A percentile compares a stretch with the other conserved stretches of the same genome.
Evolutionary conservation across 2,329 filamentous ascomycete genomes (phyloP).

Genomic region (Ophiocordyceps sinensis): DNA sequence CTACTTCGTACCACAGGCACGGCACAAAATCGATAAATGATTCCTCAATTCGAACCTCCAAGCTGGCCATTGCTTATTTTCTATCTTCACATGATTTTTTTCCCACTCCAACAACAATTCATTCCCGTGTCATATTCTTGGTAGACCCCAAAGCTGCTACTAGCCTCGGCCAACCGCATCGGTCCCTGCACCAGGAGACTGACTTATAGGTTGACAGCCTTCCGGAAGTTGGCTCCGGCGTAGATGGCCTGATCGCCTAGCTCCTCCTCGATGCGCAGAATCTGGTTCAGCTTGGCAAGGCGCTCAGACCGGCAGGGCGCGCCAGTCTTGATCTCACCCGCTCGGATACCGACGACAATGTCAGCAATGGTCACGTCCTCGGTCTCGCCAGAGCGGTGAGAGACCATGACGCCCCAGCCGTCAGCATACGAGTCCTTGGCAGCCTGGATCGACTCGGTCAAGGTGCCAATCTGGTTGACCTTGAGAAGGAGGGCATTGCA

Average conservation of each 20-base stretch:
- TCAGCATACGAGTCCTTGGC: slow-evolving; percentile 96
- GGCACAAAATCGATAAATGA: too few relatives aligned
- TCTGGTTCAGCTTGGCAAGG: slow-evolving; percentile 99
- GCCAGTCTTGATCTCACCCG: slow-evolving; percentile 98
- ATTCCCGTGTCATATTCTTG: background rate
- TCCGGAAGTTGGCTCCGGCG: slow-evolving; percentile 86
- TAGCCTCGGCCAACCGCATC: background rate
- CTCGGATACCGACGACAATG: slow-evolving; percentile 89
- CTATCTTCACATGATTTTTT: too few relatives aligned
- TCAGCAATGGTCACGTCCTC: slow-evolving; percentile 99
- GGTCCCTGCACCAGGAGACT: background rate
- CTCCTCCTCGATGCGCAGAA: slow-evolving; percentile 99
- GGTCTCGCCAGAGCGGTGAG: slow-evolving; percentile 97
- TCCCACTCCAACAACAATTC: too few relatives aligned
- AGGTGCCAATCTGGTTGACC: slow-evolving; percentile 99
- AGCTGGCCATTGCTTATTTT: too few relatives aligned
- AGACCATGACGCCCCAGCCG: slow-evolving; percentile 98
- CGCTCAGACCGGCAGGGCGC: slow-evolving; percentile 93
- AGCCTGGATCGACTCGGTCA: slow-evolving; percentile 97
- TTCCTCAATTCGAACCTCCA: too few relatives aligned
- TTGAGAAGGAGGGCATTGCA: slow-evolving; percentile 97
- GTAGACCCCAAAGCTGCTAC: too few relatives aligned
- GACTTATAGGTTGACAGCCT: slow-evolving; percentile 67
- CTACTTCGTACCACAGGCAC: too few relatives aligned
- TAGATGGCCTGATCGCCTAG: slow-evolving; percentile 84